Conservation (phyloP, 176 grass and related monocot genomes). For the Metroxylon sagu region DNA sequence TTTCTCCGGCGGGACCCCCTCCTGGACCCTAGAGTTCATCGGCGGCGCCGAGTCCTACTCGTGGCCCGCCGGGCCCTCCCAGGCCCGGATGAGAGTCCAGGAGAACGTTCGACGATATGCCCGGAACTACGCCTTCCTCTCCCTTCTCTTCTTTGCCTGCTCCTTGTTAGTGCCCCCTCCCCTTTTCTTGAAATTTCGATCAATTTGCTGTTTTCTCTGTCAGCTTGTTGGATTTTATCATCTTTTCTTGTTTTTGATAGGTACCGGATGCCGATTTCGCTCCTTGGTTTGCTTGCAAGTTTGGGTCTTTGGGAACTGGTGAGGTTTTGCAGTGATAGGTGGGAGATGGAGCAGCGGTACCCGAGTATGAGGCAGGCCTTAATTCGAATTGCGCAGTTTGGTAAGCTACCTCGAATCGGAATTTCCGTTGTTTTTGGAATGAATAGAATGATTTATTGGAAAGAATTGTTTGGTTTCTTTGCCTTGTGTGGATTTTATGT, state of each 20-base stretch:
- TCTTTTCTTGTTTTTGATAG: constrained; percentile 21
- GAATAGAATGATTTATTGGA: too few species aligned
- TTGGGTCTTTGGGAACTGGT: constrained; percentile 61
- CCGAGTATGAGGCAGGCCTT: constrained; percentile 45
- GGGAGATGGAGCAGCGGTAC: constrained; percentile 31
- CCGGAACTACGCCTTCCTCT: constrained; percentile 66
- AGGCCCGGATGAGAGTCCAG: constrained; percentile 79
- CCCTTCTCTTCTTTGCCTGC: constrained; percentile 70
- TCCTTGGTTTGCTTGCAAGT: constrained; percentile 56
- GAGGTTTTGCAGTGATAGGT: constrained; percentile 46
- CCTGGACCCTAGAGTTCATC: constrained; percentile 74
- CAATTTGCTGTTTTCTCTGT: background rate
- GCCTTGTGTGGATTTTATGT: too few species aligned
- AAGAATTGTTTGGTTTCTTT: too few species aligned
- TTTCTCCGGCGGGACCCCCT: constrained; percentile 54
- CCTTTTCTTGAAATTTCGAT: constrained; percentile 4
- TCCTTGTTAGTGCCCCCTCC: constrained; percentile 36
- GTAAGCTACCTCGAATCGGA: constrained; percentile 21
- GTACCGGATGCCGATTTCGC: constrained; percentile 74
- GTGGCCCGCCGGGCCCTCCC: constrained; percentile 60
- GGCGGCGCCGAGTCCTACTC: constrained; percentile 54
- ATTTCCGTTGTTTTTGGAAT: too few species aligned
- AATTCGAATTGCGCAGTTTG: constrained; percentile 30
- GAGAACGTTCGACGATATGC: constrained; percentile 87
- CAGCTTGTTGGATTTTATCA: background rate